These are phyloP conservation scores for Fraxinus dipetala DNA, from an alignment of 305 asterid genomes.

Conservation along the genomic window DNA sequence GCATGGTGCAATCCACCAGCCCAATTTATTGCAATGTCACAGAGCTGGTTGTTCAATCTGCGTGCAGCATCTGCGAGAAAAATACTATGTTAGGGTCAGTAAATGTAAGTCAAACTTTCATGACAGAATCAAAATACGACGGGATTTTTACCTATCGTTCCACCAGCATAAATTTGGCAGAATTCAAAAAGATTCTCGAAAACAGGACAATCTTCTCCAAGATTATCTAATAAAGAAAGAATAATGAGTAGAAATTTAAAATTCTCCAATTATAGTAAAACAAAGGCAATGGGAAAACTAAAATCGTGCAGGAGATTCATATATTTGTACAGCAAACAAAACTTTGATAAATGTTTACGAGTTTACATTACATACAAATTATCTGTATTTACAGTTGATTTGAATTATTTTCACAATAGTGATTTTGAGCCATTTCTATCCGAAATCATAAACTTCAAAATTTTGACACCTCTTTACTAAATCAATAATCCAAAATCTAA, in stretches of 20 bases:
- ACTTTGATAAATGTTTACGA: neutral
- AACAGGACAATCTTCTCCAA: conserved; percentile 98
- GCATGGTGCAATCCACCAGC: conserved; percentile 99
- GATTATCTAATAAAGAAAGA: conserved; percentile 61
- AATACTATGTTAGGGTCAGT: conserved; percentile 23
- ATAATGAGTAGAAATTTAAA: neutral
- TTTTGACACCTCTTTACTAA: neutral
- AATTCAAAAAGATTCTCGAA: conserved; percentile 92
- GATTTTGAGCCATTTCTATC: neutral
- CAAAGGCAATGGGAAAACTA: conserved; percentile 6
- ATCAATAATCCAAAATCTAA: neutral
- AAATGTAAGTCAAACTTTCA: conserved; percentile 16
- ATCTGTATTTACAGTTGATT: neutral
- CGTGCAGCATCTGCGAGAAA: conserved; percentile 81
- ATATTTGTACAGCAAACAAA: neutral
- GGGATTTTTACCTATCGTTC: conserved; percentile 74
- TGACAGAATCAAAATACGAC: conserved; percentile 14
- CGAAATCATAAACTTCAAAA: neutral
- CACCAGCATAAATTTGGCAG: conserved; percentile 98
- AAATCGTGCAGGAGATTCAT: neutral
- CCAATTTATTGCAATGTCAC: conserved; percentile 97
- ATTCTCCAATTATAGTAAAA: neutral
- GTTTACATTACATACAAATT: neutral
- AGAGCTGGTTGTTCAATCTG: conserved; percentile 79
- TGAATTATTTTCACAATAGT: neutral